These are phyloP conservation scores for Madurella mycetomatis DNA, from an alignment of 2,329 filamentous ascomycete genomes.

Conservation along the genomic window DNA sequence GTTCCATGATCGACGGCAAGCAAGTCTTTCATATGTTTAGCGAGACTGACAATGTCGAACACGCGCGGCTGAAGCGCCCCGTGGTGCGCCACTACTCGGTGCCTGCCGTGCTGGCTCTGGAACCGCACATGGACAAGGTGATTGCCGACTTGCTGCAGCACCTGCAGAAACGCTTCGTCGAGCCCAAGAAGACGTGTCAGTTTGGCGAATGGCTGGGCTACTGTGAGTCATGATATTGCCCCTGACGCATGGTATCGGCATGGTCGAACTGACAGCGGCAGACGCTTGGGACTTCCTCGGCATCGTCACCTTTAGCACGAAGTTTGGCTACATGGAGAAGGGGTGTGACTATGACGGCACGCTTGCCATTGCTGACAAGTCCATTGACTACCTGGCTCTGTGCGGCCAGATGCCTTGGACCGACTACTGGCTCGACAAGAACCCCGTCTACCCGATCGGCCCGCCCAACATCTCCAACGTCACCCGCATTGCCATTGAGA, in stretches of 20 bases:
- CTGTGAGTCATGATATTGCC: slow-evolving; percentile 27
- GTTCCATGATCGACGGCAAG: slow-evolving; percentile 32
- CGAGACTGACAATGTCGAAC: slow-evolving; percentile 30
- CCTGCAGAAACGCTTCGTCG: slow-evolving; percentile 30
- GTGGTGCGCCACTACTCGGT: slow-evolving; percentile 35
- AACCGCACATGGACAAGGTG: slow-evolving; percentile 31
- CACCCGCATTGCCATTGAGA: slow-evolving; percentile 28
- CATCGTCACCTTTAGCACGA: slow-evolving; percentile 53
- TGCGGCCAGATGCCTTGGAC: slow-evolving; percentile 27
- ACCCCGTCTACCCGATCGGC: slow-evolving; percentile 33
- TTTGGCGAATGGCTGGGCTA: slow-evolving; percentile 40
- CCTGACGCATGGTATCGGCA: no score
- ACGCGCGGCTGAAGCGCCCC: slow-evolving; percentile 35
- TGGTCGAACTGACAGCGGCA: background rate
- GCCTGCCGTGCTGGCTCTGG: slow-evolving; percentile 27
- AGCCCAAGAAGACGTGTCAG: slow-evolving; percentile 29
- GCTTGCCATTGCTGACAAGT: slow-evolving; percentile 33
- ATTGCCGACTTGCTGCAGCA: slow-evolving; percentile 30
- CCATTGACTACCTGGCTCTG: slow-evolving; percentile 22
- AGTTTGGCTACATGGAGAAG: slow-evolving; percentile 58
- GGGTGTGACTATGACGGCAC: slow-evolving; percentile 60
- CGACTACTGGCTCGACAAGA: slow-evolving; percentile 37
- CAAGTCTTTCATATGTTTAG: slow-evolving; percentile 38
- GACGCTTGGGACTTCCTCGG: slow-evolving; percentile 40
- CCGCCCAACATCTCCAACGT: slow-evolving; percentile 31